These are phyloP conservation scores for Sungouiozyma intestinalis DNA, from an alignment of 805 yeast species.

Conservation along the genomic window DNA sequence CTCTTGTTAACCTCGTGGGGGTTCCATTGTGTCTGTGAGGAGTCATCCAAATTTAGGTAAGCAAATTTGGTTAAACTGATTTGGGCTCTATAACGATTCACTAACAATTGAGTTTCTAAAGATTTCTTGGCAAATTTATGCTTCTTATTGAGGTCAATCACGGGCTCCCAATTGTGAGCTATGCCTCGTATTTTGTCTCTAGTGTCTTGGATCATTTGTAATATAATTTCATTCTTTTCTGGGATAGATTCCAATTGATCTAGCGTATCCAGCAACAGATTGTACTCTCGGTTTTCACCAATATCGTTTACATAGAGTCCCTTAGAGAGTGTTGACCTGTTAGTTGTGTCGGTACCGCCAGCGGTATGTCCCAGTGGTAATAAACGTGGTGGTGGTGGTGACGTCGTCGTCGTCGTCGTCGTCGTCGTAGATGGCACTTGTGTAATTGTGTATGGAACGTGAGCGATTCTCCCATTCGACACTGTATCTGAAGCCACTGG, in stretches of 20 bases:
- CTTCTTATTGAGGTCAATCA: slow-evolving; percentile 8
- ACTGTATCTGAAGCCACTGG: background rate
- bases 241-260: slow-evolving; percentile 10
- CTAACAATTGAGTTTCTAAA: slow-evolving; percentile 23
- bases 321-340: no score
- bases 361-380: no score
- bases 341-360: no score
- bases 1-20: slow-evolving; percentile 2
- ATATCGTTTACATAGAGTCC: slow-evolving; percentile 15
- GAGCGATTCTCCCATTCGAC: background rate
- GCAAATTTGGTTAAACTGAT: slow-evolving; percentile 19
- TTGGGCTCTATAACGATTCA: slow-evolving; percentile 17
- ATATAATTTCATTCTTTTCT: slow-evolving; percentile 4
- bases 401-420: no score
- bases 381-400: no score
- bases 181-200: slow-evolving; percentile 9
- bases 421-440: no score
- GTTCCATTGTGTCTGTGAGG: background rate
- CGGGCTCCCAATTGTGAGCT: slow-evolving; percentile 15
- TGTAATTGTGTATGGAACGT: background rate
- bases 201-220: slow-evolving; percentile 12
- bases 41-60: background rate
- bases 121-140: slow-evolving; percentile 9
- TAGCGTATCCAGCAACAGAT: slow-evolving; percentile 10
- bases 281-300: slow-evolving; percentile 10